phyloP scores from a whole-genome alignment of 441 rosid species.

The Macaranga tanarius region DNA sequence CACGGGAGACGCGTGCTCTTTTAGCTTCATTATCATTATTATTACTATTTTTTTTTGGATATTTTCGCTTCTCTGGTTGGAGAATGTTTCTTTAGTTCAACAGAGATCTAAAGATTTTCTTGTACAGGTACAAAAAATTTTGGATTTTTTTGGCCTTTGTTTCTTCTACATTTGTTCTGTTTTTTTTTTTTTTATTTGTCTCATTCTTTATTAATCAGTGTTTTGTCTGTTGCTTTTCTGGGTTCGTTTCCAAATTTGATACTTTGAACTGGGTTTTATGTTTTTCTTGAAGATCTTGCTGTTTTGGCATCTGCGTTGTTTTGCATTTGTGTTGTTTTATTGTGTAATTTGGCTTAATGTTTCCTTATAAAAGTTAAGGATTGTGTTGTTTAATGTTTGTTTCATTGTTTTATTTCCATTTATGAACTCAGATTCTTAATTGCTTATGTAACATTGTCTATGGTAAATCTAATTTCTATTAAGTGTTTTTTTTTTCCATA shows the following conservation, averaged over 20 bases:
- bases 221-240: slow-evolving; percentile 4
- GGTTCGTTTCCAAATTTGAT: slow-evolving; percentile 23
- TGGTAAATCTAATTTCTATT: slow-evolving; percentile 22
- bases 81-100: not conserved
- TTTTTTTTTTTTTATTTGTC: not conserved
- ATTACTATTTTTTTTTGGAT: not conserved
- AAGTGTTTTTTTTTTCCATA: not conserved
- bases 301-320: slow-evolving; percentile 21
- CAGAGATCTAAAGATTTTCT: slow-evolving; percentile 30
- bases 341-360: slow-evolving; percentile 2
- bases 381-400: not conserved
- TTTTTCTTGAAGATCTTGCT: slow-evolving; percentile 31
- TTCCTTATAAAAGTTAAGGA: not conserved
- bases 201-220: not conserved
- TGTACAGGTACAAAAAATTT: slow-evolving; percentile 23
- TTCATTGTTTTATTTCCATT: not conserved
- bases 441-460: not conserved
- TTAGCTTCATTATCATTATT: slow-evolving; percentile 1
- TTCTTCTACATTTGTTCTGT: not conserved
- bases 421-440: not conserved
- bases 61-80: not conserved
- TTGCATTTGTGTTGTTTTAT: slow-evolving; percentile 20
- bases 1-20: slow-evolving; percentile 20
- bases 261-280: slow-evolving; percentile 22
- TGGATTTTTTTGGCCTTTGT: not conserved